Conservation (phyloP, 495 filamentous ascomycete genomes). For the Thermothielavioides terrestris region DNA sequence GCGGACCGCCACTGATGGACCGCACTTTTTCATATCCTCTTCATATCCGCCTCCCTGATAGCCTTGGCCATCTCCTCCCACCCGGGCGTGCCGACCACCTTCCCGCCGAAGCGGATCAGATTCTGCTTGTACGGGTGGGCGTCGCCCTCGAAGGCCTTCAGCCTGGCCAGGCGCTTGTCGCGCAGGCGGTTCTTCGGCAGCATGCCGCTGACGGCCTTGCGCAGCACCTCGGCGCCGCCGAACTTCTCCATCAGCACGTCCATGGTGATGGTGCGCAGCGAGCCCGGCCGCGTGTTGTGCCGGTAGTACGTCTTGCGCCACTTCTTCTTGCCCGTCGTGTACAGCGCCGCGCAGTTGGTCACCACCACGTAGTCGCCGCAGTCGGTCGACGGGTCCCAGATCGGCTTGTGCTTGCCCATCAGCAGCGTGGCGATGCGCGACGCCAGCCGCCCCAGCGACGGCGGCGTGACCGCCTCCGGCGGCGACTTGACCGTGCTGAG, state of each 20-base stretch:
- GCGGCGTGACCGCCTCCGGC: slow-evolving; percentile 49
- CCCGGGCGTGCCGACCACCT: slow-evolving; percentile 40
- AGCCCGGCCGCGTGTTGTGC: slow-evolving; percentile 84
- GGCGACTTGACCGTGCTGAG: slow-evolving; percentile 43
- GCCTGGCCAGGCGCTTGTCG: slow-evolving; percentile 72
- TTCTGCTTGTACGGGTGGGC: slow-evolving; percentile 89
- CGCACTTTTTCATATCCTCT: slow-evolving; percentile 27
- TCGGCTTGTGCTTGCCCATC: slow-evolving; percentile 99
- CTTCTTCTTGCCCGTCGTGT: slow-evolving; percentile 84
- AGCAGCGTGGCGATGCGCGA: slow-evolving; percentile 82
- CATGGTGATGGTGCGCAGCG: slow-evolving; percentile 83
- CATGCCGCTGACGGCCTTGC: slow-evolving; percentile 92
- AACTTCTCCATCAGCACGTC: slow-evolving; percentile 87
- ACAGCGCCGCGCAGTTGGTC: slow-evolving; percentile 74
- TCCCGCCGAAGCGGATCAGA: slow-evolving; percentile 60
- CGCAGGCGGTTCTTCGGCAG: slow-evolving; percentile 91
- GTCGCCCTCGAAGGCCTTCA: slow-evolving; percentile 92
- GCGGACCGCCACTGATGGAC: not conserved
- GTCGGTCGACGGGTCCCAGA: slow-evolving; percentile 91
- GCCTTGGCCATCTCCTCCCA: slow-evolving; percentile 36
- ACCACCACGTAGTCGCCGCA: slow-evolving; percentile 99
- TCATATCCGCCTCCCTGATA: slow-evolving; percentile 32
- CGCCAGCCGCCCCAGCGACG: slow-evolving; percentile 79
- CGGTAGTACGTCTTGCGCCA: slow-evolving; percentile 91
- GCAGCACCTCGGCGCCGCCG: slow-evolving; percentile 87